Percentiles rank a stretch among this genome's conserved stretches.
Evolutionary conservation across 2,329 filamentous ascomycete genomes (phyloP).

Genomic region (Ophiosphaerella narmari): DNA sequence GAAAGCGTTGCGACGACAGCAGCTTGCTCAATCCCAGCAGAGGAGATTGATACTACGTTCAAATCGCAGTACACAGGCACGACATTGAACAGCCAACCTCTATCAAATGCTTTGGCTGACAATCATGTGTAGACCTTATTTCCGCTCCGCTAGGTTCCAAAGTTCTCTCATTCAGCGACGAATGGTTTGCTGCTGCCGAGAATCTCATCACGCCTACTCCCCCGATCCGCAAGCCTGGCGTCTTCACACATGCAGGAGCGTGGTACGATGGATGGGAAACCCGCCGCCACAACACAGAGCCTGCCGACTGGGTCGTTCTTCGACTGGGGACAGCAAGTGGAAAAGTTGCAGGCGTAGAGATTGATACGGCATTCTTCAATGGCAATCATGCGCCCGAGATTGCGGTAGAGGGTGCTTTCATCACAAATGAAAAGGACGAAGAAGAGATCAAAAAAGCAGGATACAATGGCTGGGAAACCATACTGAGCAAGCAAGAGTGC

Average conservation of each 20-base stretch:
- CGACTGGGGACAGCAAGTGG: constrained; percentile 68
- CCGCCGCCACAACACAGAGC: constrained; percentile 61
- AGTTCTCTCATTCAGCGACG: constrained; percentile 62
- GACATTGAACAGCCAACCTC: not conserved
- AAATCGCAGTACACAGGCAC: constrained; percentile 59
- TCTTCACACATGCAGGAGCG: constrained; percentile 64
- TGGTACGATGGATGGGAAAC: constrained; percentile 72
- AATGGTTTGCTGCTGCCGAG: constrained; percentile 64
- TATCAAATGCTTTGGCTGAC: not conserved
- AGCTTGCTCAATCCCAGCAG: constrained; percentile 48
- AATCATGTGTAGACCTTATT: constrained; percentile 53
- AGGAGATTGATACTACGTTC: constrained; percentile 60
- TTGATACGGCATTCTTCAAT: constrained; percentile 81
- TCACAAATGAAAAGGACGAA: constrained; percentile 58
- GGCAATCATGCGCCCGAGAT: constrained; percentile 82
- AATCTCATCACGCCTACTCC: constrained; percentile 64
- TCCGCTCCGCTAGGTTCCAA: constrained; percentile 57
- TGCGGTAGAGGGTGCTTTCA: constrained; percentile 76
- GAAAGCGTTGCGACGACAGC: constrained; percentile 29
- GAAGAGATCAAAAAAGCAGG: constrained; percentile 59
- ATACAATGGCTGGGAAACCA: constrained; percentile 67
- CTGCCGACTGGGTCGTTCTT: constrained; percentile 65
- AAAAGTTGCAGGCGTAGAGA: constrained; percentile 73
- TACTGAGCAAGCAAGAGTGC: constrained; percentile 71
- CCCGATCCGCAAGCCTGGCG: constrained; percentile 60